These are phyloP conservation scores for Micromonas commoda DNA, from an alignment of 139 green algal genomes.

Conservation along the genomic window DNA sequence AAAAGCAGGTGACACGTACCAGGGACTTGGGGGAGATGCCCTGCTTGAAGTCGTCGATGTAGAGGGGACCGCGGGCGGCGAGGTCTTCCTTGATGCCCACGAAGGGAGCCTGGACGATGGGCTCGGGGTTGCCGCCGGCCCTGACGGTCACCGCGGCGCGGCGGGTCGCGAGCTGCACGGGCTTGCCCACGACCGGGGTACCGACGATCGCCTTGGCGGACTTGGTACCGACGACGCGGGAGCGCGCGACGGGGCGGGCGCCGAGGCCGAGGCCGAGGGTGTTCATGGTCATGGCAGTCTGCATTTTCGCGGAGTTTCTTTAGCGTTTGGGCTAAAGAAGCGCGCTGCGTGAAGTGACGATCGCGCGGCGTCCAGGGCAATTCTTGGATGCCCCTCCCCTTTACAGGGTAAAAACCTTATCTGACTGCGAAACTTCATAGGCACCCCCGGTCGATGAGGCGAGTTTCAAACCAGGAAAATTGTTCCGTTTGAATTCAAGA, in stretches of 20 bases:
- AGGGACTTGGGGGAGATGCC: not conserved
- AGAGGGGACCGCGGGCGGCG: not conserved
- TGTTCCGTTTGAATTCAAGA: too few relatives aligned
- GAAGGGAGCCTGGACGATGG: not conserved
- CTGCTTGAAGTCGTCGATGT: not conserved
- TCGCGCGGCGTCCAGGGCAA: too few relatives aligned
- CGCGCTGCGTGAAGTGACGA: too few relatives aligned
- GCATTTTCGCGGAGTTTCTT: not conserved
- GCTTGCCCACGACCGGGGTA: not conserved
- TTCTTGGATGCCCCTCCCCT: too few relatives aligned
- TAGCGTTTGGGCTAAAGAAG: too few relatives aligned
- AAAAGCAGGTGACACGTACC: not conserved
- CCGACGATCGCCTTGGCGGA: not conserved
- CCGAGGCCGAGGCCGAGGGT: not conserved
- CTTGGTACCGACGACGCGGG: not conserved
- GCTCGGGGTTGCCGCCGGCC: not conserved
- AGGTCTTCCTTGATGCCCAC: not conserved
- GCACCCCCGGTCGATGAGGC: too few relatives aligned
- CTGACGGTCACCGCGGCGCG: not conserved
- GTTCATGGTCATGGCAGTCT: not conserved
- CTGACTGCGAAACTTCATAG: too few relatives aligned
- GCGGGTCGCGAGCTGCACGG: not conserved
- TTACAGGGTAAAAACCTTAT: too few relatives aligned
- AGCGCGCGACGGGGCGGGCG: too few relatives aligned
- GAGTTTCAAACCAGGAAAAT: too few relatives aligned